A percentile compares a stretch with the other conserved stretches of the same genome.
Conservation (phyloP, 2,329 filamentous ascomycete genomes). For the Hypomyces perniciosus region DNA sequence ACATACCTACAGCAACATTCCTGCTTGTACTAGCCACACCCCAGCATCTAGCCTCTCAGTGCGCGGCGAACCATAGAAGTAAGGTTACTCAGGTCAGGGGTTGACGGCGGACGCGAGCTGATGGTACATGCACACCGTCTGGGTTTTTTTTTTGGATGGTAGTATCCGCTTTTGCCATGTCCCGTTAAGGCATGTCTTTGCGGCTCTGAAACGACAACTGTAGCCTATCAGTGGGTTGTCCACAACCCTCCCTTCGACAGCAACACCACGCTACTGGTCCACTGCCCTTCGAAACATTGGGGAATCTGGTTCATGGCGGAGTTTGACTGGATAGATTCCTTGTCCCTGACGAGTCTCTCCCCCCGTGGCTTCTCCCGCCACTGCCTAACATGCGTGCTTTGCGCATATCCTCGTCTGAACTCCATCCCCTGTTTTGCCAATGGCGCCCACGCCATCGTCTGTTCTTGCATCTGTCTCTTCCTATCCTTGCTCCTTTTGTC, state of each 20-base stretch:
- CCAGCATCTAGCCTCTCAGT: conserved; percentile 3
- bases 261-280: conserved; percentile 5
- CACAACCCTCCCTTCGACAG: conserved; percentile 10
- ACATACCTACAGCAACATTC: conserved; percentile 3
- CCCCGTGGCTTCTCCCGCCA: not conserved
- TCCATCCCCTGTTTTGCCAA: conserved; percentile 12
- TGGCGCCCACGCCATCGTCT: conserved; percentile 7
- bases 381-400: conserved; percentile 13
- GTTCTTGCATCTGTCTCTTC: conserved; percentile 12
- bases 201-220: conserved; percentile 14
- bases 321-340: conserved; percentile 10
- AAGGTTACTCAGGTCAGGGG: conserved; percentile 8
- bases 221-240: conserved; percentile 13
- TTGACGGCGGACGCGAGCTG: not conserved
- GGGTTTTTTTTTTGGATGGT: conserved; percentile 4
- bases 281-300: conserved; percentile 13
- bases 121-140: conserved; percentile 4
- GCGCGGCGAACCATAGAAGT: conserved; percentile 3
- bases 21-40: conserved; percentile 9
- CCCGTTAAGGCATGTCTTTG: conserved; percentile 1
- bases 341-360: conserved; percentile 2
- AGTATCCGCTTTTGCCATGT: conserved; percentile 6
- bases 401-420: conserved; percentile 4
- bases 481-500: conserved; percentile 7
- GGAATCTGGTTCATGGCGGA: conserved; percentile 7